Evolutionary conservation across 345 rosid species (phyloP), one percentile per base, ranked within the genome.

Genomic region (Bruguiera sexangula): DNA sequence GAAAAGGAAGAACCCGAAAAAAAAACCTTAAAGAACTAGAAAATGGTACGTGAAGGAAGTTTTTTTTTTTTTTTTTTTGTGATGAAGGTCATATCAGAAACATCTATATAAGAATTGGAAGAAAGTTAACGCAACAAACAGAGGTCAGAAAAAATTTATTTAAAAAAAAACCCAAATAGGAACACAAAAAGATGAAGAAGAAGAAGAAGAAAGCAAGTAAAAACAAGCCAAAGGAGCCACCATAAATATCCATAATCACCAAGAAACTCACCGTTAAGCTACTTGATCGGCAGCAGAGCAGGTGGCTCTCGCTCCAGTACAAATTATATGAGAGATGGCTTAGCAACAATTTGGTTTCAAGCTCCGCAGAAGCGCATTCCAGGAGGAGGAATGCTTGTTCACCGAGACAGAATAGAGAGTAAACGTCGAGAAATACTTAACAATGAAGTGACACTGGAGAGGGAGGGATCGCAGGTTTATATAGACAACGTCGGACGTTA

Each of bases 301-400:
- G 57, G 39, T 65, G 6, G 30, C 22, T 2, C 39, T 15, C n/a
- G 70, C 70, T 75, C 59, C 50, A n/a, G n/a, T 18, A 58, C 48
- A 20, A 57, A 31, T 39, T 58, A 62, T 4, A 22, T 8, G 5
- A 37, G 7, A 0, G 31, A n/a, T 8, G 3, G 10, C 11, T 2
- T 37, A 37, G 13, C 8, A 1, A 48, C 6, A 6, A 48, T 5
- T 16, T 6, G n/a, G 19, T 22, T 53, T 53, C 7, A 13, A 30
- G 55, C 80, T 76, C 71, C 75, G 70, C 32, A 76, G 82, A 85
- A 74, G 78, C 55, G 81, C 80, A 80, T 27, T 72, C 82, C 62
- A 64, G 30, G 0, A 30, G 0, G 51, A 36, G 62, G 68, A 77
- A 73, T 66, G 82, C 83, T 52, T 54, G 78, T 76, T 46, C 77